Percentiles rank a stretch among this genome's conserved stretches.
phyloP scores from a whole-genome alignment of 192 early-diverging fungal genomes.

The Fimicolochytrium jonesii region DNA sequence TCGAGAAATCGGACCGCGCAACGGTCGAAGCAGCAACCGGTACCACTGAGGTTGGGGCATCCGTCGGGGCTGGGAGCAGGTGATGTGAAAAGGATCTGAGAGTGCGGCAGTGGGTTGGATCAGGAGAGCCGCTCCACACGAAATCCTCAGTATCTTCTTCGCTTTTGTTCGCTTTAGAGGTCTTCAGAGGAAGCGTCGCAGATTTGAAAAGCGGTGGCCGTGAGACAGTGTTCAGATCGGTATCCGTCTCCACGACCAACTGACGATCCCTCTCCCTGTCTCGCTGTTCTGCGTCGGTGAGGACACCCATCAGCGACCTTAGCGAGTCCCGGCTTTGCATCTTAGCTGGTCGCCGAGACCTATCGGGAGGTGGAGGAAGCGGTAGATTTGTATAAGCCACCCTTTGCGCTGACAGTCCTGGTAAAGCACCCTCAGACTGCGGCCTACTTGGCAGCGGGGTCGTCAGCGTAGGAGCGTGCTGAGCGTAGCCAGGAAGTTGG shows the following conservation, averaged over 20 bases:
- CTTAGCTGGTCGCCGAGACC: not conserved
- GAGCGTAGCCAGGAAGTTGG: too few relatives aligned
- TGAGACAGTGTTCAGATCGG: not conserved
- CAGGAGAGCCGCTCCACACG: conserved; percentile 21
- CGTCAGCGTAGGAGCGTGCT: not conserved
- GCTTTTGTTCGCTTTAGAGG: not conserved
- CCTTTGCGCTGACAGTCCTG: not conserved
- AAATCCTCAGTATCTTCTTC: conserved; percentile 17
- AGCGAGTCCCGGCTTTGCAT: not conserved
- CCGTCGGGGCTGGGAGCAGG: conserved; percentile 9
- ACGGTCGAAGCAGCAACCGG: not conserved
- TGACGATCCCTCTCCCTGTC: conserved; percentile 15
- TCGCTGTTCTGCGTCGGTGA: conserved; percentile 4
- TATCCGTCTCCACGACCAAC: conserved; percentile 19
- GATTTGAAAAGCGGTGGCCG: conserved; percentile 18
- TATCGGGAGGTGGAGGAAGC: not conserved
- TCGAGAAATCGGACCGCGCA: not conserved
- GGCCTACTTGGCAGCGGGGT: not conserved
- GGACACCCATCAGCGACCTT: not conserved
- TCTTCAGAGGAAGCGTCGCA: not conserved
- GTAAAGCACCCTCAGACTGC: not conserved
- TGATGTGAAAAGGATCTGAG: conserved; percentile 11
- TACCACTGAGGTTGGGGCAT: conserved; percentile 1
- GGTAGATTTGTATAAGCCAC: not conserved
- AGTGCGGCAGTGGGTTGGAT: conserved; percentile 2